Evolutionary conservation across 2,329 filamentous ascomycete species (phyloP).

Genomic region (Magnaporthiopsis incrustans): DNA sequence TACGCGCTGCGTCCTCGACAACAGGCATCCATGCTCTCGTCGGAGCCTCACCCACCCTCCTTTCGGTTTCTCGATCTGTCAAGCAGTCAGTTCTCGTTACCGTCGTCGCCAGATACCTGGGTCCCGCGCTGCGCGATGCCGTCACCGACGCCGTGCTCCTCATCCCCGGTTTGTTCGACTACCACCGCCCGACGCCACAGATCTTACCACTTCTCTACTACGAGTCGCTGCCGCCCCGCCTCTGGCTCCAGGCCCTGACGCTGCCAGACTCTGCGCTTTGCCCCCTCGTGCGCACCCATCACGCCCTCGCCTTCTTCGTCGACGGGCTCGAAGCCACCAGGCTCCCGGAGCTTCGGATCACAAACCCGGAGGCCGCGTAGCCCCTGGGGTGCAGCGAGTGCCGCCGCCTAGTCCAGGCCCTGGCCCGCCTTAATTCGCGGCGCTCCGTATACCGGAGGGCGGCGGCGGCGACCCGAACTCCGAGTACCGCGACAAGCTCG

Average conservation of each 20-base stretch:
- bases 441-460: too few species aligned
- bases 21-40: not conserved
- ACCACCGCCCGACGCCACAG: too few species aligned
- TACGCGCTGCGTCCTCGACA: not conserved
- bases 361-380: not conserved
- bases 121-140: not conserved
- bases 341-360: not conserved
- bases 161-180: too few species aligned
- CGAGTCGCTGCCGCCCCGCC: too few species aligned
- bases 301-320: not conserved
- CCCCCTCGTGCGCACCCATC: too few species aligned
- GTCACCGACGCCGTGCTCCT: not conserved
- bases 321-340: not conserved
- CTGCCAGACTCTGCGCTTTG: too few species aligned
- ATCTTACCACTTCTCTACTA: fast-evolving
- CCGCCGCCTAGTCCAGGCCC: not conserved
- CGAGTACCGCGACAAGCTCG: too few species aligned
- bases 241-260: too few species aligned
- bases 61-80: not conserved
- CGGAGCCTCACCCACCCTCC: not conserved
- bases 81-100: not conserved
- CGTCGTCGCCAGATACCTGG: not conserved
- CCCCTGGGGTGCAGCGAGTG: not conserved
- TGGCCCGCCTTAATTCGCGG: not conserved
- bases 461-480: too few species aligned